phyloP scores from a whole-genome alignment of 371 early-diverging fungal genomes.

The Syncephalastrum racemosum region DNA sequence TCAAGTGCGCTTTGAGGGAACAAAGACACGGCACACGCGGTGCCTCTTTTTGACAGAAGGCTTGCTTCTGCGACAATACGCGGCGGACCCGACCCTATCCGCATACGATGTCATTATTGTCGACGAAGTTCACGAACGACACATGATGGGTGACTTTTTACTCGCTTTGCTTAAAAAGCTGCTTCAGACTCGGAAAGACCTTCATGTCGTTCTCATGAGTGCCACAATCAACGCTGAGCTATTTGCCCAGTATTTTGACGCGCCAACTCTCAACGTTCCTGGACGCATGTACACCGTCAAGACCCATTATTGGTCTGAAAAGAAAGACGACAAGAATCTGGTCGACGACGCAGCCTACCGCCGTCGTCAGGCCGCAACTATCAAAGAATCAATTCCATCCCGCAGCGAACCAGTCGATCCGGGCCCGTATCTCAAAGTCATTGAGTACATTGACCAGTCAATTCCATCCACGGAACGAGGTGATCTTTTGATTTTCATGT shows the following conservation, averaged over 20 bases:
- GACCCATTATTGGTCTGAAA: slow-evolving; percentile 44
- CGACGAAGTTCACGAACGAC: slow-evolving; percentile 78
- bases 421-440: slow-evolving; percentile 61
- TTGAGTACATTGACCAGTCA: slow-evolving; percentile 64
- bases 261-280: slow-evolving; percentile 49
- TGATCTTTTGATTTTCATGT: slow-evolving; percentile 68
- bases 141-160: slow-evolving; percentile 64
- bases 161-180: slow-evolving; percentile 56
- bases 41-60: slow-evolving; percentile 70
- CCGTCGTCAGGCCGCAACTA: slow-evolving; percentile 37
- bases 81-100: slow-evolving; percentile 53
- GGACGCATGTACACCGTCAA: slow-evolving; percentile 56
- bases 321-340: slow-evolving; percentile 50
- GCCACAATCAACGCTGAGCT: slow-evolving; percentile 75
- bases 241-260: slow-evolving; percentile 64
- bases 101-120: slow-evolving; percentile 68
- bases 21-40: slow-evolving; percentile 56
- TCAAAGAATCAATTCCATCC: slow-evolving; percentile 50
- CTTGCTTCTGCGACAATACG: slow-evolving; percentile 63
- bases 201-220: slow-evolving; percentile 74
- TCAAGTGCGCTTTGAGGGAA: slow-evolving; percentile 73
- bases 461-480: slow-evolving; percentile 63
- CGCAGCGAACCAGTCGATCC: slow-evolving; percentile 40
- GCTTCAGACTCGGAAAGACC: slow-evolving; percentile 35
- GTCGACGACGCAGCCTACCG: slow-evolving; percentile 49